Evolutionary conservation across 1,139 yeast species (phyloP).

Genomic region (Hyphopichia buzzinii): DNA sequence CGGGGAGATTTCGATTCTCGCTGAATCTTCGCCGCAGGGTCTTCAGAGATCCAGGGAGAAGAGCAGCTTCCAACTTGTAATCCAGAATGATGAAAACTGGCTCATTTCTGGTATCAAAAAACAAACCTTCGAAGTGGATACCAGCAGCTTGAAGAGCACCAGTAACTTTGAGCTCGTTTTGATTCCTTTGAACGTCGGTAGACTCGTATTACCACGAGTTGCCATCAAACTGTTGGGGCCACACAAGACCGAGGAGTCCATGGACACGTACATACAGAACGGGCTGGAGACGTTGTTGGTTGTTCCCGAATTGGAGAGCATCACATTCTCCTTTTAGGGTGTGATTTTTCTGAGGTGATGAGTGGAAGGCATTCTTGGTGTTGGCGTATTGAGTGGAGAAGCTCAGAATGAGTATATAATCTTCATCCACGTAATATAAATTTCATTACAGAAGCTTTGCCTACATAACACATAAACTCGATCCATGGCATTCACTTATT

Average conservation of each 20-base stretch:
- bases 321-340: constrained; percentile 54
- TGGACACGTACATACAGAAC: constrained; percentile 66
- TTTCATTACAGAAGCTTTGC: no score
- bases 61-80: constrained; percentile 24
- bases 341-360: no score
- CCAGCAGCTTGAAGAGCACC: constrained; percentile 12
- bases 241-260: constrained; percentile 32
- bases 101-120: constrained; percentile 62
- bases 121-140: constrained; percentile 41
- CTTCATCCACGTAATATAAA: no score
- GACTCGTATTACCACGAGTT: constrained; percentile 63
- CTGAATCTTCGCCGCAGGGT: constrained; percentile 26
- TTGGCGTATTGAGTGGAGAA: no score
- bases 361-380: no score
- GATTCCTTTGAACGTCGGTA: constrained; percentile 77
- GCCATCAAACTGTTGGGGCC: constrained; percentile 38
- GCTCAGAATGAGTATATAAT: no score
- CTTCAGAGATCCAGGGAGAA: constrained; percentile 5
- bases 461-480: no score
- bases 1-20: constrained; percentile 16
- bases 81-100: constrained; percentile 56
- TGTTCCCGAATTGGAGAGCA: constrained; percentile 66
- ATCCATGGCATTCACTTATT: no score
- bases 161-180: constrained; percentile 43
- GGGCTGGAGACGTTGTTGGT: constrained; percentile 68